Percentiles rank a stretch among this genome's conserved stretches.
Evolutionary conservation across 257 asterid species (phyloP).

Genomic region (Ocimum tenuiflorum): DNA sequence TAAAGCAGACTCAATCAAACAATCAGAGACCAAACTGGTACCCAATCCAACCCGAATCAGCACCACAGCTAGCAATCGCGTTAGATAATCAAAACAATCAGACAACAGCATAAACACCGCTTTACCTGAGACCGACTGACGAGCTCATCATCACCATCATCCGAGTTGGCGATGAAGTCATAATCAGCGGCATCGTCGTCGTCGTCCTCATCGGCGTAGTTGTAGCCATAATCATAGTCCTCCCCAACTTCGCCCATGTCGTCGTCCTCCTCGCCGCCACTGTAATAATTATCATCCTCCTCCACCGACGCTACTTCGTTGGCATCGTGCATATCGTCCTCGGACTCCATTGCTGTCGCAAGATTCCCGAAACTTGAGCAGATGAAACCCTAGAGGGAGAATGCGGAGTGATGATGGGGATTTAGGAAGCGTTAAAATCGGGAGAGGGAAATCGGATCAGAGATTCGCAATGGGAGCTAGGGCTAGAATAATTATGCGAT

Average conservation of each 20-base stretch:
- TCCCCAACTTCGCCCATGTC: slow-evolving; percentile 34
- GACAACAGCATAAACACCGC: neutral
- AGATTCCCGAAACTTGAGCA: slow-evolving; percentile 11
- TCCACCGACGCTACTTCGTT: slow-evolving; percentile 68
- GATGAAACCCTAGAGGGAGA: slow-evolving; percentile 34
- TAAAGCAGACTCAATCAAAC: slow-evolving; percentile 10
- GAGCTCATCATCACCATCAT: slow-evolving; percentile 43
- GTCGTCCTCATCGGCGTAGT: slow-evolving; percentile 33
- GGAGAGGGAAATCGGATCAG: slow-evolving; percentile 23
- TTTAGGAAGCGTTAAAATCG: neutral
- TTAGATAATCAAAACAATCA: neutral
- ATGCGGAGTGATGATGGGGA: slow-evolving; percentile 2
- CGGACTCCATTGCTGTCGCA: slow-evolving; percentile 54
- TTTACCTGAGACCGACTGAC: slow-evolving; percentile 68
- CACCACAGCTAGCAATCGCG: neutral
- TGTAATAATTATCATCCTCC: slow-evolving; percentile 71
- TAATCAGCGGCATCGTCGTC: slow-evolving; percentile 50
- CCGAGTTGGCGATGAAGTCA: slow-evolving; percentile 56
- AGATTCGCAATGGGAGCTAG: slow-evolving; percentile 18
- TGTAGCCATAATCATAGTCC: slow-evolving; percentile 26
- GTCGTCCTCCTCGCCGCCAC: slow-evolving; percentile 51
- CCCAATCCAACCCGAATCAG: slow-evolving; percentile 9
- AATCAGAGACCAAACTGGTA: neutral
- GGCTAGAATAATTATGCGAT: slow-evolving; percentile 25
- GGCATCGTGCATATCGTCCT: slow-evolving; percentile 94